Conservation (phyloP, 768 basidiomycete genomes). For the Pulveroboletus ravenelii region DNA sequence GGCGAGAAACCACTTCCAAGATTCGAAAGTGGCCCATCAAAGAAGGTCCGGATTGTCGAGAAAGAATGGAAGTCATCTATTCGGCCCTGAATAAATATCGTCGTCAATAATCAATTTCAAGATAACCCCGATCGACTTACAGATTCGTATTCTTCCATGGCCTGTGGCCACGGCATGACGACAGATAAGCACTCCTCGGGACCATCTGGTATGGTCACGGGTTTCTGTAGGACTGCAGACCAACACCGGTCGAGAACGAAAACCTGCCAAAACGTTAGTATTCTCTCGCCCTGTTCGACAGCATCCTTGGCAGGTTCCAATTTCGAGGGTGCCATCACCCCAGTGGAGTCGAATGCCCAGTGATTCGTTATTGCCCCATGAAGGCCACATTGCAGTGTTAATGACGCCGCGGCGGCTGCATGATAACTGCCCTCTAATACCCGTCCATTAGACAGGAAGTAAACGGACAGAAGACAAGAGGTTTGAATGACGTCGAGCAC, state of each 20-base stretch:
- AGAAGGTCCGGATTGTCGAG: slow-evolving; percentile 59
- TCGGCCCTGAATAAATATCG: slow-evolving; percentile 46
- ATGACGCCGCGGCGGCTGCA: slow-evolving; percentile 64
- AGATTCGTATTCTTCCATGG: slow-evolving; percentile 65
- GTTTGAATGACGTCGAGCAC: slow-evolving; percentile 71
- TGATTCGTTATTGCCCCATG: slow-evolving; percentile 39
- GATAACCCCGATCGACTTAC: slow-evolving; percentile 37
- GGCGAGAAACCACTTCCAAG: slow-evolving; percentile 53
- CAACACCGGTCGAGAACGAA: slow-evolving; percentile 78
- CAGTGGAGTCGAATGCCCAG: slow-evolving; percentile 33
- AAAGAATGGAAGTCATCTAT: slow-evolving; percentile 46
- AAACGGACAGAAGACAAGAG: slow-evolving; percentile 68
- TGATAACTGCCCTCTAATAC: slow-evolving; percentile 77
- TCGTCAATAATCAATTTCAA: slow-evolving; percentile 10
- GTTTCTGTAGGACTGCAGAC: slow-evolving; percentile 70
- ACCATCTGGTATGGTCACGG: slow-evolving; percentile 61
- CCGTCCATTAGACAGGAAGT: slow-evolving; percentile 74
- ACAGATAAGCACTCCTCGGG: slow-evolving; percentile 54
- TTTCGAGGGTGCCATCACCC: slow-evolving; percentile 36
- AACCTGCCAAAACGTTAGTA: slow-evolving; percentile 79
- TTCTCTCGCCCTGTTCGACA: slow-evolving; percentile 64
- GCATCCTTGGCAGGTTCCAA: slow-evolving; percentile 56
- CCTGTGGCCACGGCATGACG: slow-evolving; percentile 73
- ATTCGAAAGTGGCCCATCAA: slow-evolving; percentile 51
- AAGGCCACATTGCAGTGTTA: slow-evolving; percentile 71